Evolutionary conservation across 495 filamentous ascomycete species (phyloP), one percentile per base, ranked within the genome.

Genomic region (Daldinia vernicosa): DNA sequence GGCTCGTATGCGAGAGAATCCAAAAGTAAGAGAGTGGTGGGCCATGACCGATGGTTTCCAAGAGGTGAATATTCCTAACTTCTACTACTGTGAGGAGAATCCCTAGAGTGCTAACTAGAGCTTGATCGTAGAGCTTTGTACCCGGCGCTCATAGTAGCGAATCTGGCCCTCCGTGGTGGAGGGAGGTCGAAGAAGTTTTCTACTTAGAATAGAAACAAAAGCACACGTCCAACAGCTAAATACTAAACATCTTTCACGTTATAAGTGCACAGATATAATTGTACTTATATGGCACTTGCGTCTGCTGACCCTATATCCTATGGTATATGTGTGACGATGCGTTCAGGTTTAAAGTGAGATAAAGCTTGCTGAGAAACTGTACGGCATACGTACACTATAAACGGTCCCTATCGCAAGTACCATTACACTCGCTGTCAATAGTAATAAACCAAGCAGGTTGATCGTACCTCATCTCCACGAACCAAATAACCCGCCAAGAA

Each of bases 1-100:
- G 91, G 82, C 85, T 79, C 81, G 80, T 55, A 93, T 93, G 91
- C 78, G 82, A 6, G 86, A 84, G 24, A 90, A 91, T 72, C 84
- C 86, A 1, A 91, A 90, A 67, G 89, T 93, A 19, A 84, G 87
- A 45, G 89, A 92, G 76, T 93, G 91, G 91, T 93, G 91, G 91
- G 81, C 81, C 32, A 89, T 93, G 86, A 93, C 91, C 22, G 91
- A 93, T 79, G 80, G 81, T 15, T 90, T 89, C 81, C 91, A 93
- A 79, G 86, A 83, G 79, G 80, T 77, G 57, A 60, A 53, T 7
- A 26, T 28, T 55, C 35, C 56, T 15, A 6, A 4, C 6, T 45
- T 27, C 7, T 1, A 37, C 19, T 24, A 12, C 22, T 40, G 7
- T 28, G 62, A 40, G 35, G 40, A 37, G 32, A 47, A 30, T 19